A percentile compares a stretch with the other conserved stretches of the same genome.
Evolutionary conservation across 331 rosid species (phyloP).

Genomic region (Acacia pycnantha): DNA sequence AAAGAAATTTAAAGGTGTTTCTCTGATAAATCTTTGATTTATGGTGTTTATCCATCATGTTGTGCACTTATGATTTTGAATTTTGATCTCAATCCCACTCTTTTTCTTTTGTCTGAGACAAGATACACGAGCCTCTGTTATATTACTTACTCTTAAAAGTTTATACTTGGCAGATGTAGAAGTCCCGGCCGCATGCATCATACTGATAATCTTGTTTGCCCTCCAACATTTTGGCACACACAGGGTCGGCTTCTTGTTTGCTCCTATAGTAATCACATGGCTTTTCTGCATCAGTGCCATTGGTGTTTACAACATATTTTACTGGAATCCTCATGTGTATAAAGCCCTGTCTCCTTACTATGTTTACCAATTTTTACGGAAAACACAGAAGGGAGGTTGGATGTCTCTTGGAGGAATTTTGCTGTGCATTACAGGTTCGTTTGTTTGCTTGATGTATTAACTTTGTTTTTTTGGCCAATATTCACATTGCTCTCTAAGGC

Average conservation of each 20-base stretch:
- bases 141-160: background rate
- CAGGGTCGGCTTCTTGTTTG: constrained; percentile 43
- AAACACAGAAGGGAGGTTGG: constrained; percentile 39
- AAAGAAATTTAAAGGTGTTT: background rate
- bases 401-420: constrained; percentile 45
- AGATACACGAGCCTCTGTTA: background rate
- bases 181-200: constrained; percentile 38
- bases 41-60: background rate
- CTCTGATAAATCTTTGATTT: background rate
- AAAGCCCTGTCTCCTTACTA: constrained; percentile 39
- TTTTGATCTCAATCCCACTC: background rate
- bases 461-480: background rate
- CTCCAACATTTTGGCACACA: constrained; percentile 42
- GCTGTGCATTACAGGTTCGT: constrained; percentile 37
- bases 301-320: constrained; percentile 31
- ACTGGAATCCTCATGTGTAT: constrained; percentile 39
- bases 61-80: background rate
- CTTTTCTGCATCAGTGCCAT: constrained; percentile 43
- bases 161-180: constrained; percentile 32
- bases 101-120: constrained; percentile 13
- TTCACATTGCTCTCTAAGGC: background rate
- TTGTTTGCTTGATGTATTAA: background rate
- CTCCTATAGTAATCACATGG: constrained; percentile 39
- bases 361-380: constrained; percentile 27
- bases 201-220: constrained; percentile 34